Conservation (phyloP, 2,329 filamentous ascomycete genomes). For the Colletotrichum horii region DNA sequence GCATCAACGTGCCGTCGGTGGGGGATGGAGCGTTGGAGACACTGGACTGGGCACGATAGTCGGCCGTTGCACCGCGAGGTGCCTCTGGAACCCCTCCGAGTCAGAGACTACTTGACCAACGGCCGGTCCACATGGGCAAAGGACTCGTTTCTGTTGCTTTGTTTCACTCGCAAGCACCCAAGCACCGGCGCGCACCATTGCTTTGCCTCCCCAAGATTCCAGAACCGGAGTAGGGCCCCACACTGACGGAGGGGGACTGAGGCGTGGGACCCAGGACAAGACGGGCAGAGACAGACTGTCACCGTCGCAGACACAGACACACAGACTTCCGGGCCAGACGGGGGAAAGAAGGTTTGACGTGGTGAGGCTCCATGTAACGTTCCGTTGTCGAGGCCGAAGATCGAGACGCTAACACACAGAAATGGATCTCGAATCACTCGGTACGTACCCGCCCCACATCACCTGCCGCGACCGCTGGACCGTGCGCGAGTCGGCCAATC, state of each 20-base stretch:
- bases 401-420: constrained; percentile 10
- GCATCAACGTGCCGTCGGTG: constrained; percentile 17
- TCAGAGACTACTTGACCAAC: constrained; percentile 21
- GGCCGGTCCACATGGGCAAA: constrained; percentile 12
- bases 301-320: background rate
- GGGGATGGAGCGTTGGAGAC: background rate
- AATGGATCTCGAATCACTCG: background rate
- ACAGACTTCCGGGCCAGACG: background rate
- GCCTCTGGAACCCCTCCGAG: constrained; percentile 5
- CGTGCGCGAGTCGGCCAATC: constrained; percentile 3
- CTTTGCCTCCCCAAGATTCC: background rate
- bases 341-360: constrained; percentile 20
- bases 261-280: background rate
- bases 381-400: constrained; percentile 17
- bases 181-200: constrained; percentile 9
- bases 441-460: background rate
- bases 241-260: background rate
- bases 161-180: constrained; percentile 20
- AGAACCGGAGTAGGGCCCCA: background rate
- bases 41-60: background rate
- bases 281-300: background rate
- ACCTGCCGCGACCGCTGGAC: background rate
- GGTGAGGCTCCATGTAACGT: constrained; percentile 23
- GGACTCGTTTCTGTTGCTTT: background rate
- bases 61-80: constrained; percentile 13